Base-by-base conservation (phyloP, 345 rosid genomes). In the Lumnitzera littorea region DNA sequence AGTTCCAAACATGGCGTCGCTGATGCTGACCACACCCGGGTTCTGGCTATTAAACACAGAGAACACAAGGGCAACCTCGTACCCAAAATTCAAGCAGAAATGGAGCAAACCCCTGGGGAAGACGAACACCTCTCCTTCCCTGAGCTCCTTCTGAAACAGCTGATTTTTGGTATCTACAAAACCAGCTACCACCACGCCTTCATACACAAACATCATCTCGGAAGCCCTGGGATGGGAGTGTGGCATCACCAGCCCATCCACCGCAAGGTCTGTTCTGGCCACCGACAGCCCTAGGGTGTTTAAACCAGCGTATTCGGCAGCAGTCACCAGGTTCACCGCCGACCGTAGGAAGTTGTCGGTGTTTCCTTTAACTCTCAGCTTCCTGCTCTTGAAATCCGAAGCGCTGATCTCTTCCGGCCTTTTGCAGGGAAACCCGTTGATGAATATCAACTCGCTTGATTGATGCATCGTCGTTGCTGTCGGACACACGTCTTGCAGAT, bases 361-460 rank as follows among this genome's bases (percentile, higher is more conserved):
- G 58, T 87, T 76, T 7, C 98, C 96, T 0, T 80, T 31, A 4
- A 23, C 46, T 11, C 51, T 77, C 50, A 91, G 78, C 49, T 68
- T 67, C 3, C 79, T 51, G 58, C 78, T 69, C 83, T 83, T 89
- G 82, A 89, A 91, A 69, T 91, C 96, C 3, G 86, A 78, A 27
- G 86, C 75, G 41, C 17, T 66, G 62, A 84, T 64, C 65, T 24
- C 60, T 50, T 66, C 48, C 13, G 85, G 85, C 13, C 70, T 72
- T 75, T 91, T 89, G 78, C 98, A 91, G 46, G 85, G 88, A 65
- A 79, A 76, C 13, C 98, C 96, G 15, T 89, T 89, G 64, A 91
- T 58, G 80, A 89, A 91, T 51, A 78, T 25, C 29, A 63, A 17
- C 6, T 46, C 51, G 23, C 4, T 29, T 1, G 2, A 7, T 5